Percentiles rank a stretch among this genome's conserved stretches.
Conservation (phyloP, 2,329 filamentous ascomycete species). For the Diaporthe humulicola region DNA sequence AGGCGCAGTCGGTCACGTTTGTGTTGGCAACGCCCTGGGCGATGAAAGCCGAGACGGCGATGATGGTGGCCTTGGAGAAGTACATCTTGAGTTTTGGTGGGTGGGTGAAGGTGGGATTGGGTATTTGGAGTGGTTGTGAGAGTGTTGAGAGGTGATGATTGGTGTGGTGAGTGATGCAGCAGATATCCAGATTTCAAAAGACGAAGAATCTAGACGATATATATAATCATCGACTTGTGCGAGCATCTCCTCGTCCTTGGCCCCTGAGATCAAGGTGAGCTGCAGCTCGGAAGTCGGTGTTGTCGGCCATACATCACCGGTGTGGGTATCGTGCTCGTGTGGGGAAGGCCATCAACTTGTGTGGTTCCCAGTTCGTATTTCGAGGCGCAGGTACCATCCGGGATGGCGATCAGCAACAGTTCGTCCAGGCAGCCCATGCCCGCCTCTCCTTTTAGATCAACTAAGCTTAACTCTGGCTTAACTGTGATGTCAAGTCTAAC, state of each 20-base stretch:
- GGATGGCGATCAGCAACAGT: constrained; percentile 17
- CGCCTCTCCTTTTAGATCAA: constrained; percentile 28
- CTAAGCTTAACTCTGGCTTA: constrained; percentile 31
- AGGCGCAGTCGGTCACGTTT: constrained; percentile 6
- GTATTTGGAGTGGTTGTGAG: neutral
- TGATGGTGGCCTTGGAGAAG: constrained; percentile 36
- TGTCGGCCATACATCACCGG: constrained; percentile 9
- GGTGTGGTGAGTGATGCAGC: constrained; percentile 30
- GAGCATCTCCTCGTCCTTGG: neutral
- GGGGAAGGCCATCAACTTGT: constrained; percentile 19
- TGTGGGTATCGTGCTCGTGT: constrained; percentile 8
- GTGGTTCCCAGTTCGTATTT: constrained; percentile 19
- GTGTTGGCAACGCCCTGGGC: constrained; percentile 22
- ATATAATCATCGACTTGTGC: constrained; percentile 7
- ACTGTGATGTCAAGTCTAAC: constrained; percentile 29
- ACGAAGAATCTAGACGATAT: neutral
- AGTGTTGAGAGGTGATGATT: neutral
- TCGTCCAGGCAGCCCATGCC: neutral
- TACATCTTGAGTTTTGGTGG: constrained; percentile 33
- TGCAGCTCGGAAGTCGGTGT: constrained; percentile 26
- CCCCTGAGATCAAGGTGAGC: constrained; percentile 28
- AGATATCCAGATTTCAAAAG: neutral
- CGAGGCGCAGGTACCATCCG: constrained; percentile 18
- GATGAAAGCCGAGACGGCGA: constrained; percentile 27
- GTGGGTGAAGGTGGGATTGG: neutral